Evolutionary conservation across 2,329 filamentous ascomycete genomes (phyloP), one percentile per base, ranked within the genome.

Genomic region (Pyrenophora tritici-repentis): DNA sequence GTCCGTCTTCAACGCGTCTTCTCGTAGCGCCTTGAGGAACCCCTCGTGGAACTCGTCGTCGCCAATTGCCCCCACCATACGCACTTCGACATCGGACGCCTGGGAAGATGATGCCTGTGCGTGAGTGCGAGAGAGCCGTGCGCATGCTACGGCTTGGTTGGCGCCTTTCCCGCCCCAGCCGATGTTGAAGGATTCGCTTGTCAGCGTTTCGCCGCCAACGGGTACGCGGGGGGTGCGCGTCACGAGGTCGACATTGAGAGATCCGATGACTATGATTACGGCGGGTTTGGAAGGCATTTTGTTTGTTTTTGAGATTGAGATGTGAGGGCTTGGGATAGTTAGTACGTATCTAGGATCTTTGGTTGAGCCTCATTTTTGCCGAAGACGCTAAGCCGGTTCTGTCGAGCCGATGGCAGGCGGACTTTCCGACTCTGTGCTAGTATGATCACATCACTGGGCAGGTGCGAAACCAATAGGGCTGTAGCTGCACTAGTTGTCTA

Each of bases 151-250:
- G 53, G 91, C 92, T 78, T 97, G 93, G 78, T 97, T 97, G 54
- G 92, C 91, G 58, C 93, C 93, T 77, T 99, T 99, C 50, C 94
- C 93, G 65, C 93, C 94, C 24, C 89, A 87, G 36, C 89, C 91
- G 31, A 87, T 90, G 68, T 82, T 82, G 76, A 96, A 96, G 16
- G 85, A 86, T 59, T 79, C 86, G 40, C 90, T 84, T 2, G 89
- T 92, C 43, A 97, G 81, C 2, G 93, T 97, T 76, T 99, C 93
- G 61, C 93, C 94, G 1, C 88, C 86, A 1, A 82, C 78, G 1
- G 94, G 93, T 57, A 96, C 85, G 57, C 93, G 90, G 4, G 90
- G 81, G 29, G 94, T 94, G 65, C 90, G 86, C 34, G 91, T 92
- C 57, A 96, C 90, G 58, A 97, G 86, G 78, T 99, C 93, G 71